A percentile compares a stretch with the other conserved stretches of the same genome.
Evolutionary conservation across 768 basidiomycete genomes (phyloP).

Genomic region (Collybiopsis confluens): DNA sequence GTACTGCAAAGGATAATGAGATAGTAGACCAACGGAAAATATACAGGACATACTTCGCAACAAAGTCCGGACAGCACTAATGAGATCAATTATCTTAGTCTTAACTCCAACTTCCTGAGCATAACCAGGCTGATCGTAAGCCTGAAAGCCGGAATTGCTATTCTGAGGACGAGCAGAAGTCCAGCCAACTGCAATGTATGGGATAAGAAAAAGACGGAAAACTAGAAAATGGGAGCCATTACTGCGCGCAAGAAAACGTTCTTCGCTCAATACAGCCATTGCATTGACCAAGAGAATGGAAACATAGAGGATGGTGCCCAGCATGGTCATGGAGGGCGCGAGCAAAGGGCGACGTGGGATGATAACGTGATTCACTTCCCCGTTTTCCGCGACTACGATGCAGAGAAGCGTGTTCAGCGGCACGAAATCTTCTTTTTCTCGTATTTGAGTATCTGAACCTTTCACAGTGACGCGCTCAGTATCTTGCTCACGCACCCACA

Average conservation of each 20-base stretch:
- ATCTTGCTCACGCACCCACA: neutral
- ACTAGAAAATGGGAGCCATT: slow-evolving; percentile 25
- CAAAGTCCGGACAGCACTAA: slow-evolving; percentile 91
- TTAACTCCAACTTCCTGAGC: slow-evolving; percentile 72
- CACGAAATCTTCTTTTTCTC: neutral
- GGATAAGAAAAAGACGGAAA: slow-evolving; percentile 1
- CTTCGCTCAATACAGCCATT: slow-evolving; percentile 92
- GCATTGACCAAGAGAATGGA: slow-evolving; percentile 88
- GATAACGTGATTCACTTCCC: slow-evolving; percentile 14
- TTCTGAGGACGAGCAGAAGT: slow-evolving; percentile 62
- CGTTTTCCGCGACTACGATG: slow-evolving; percentile 9
- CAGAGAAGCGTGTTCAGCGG: slow-evolving; percentile 8
- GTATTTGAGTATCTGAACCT: neutral
- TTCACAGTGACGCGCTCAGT: slow-evolving; percentile 1
- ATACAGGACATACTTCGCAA: slow-evolving; percentile 74
- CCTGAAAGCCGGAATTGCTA: slow-evolving; percentile 53
- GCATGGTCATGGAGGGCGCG: slow-evolving; percentile 15
- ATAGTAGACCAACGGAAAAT: slow-evolving; percentile 4
- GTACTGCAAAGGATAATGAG: slow-evolving; percentile 52
- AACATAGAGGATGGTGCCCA: slow-evolving; percentile 81
- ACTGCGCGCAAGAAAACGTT: slow-evolving; percentile 93
- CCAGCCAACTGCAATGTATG: slow-evolving; percentile 74
- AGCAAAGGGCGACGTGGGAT: slow-evolving; percentile 1
- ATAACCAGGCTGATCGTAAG: slow-evolving; percentile 64
- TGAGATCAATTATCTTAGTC: slow-evolving; percentile 84